Evolutionary conservation across 2,329 filamentous ascomycete species (phyloP).

Genomic region (Fusarium coffeatum): DNA sequence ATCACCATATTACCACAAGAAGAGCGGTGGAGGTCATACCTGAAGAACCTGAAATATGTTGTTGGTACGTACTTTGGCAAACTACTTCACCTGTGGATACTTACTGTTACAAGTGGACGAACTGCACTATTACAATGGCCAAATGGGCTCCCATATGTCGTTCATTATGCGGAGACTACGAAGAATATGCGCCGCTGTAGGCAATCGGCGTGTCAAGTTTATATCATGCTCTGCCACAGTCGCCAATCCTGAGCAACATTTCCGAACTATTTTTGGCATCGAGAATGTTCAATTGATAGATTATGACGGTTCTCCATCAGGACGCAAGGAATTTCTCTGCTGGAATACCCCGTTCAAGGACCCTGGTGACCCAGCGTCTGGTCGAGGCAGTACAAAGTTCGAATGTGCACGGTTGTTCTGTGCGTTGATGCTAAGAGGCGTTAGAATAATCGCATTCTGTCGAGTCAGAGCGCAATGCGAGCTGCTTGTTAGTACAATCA

Average conservation of each 20-base stretch:
- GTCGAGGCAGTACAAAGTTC: conserved; percentile 81
- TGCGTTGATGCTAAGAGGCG: conserved; percentile 86
- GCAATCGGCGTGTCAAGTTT: conserved; percentile 87
- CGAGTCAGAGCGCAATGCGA: conserved; percentile 90
- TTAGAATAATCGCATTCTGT: conserved; percentile 93
- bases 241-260: conserved; percentile 90
- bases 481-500: conserved; percentile 81
- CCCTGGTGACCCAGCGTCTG: conserved; percentile 85
- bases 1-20: conserved; percentile 94
- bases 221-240: conserved; percentile 97
- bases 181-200: conserved; percentile 88
- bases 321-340: conserved; percentile 93
- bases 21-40: conserved; percentile 85
- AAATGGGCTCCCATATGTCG: conserved; percentile 93
- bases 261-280: conserved; percentile 93
- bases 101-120: conserved; percentile 71
- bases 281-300: conserved; percentile 84
- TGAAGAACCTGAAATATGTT: conserved; percentile 91
- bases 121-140: conserved; percentile 94
- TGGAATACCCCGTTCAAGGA: conserved; percentile 98
- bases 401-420: conserved; percentile 94
- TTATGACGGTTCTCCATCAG: conserved; percentile 89
- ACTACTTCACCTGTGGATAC: neutral
- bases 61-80: conserved; percentile 64
- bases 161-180: conserved; percentile 93